Base-by-base conservation (phyloP, 768 basidiomycete species). In the Mycena amicta region DNA sequence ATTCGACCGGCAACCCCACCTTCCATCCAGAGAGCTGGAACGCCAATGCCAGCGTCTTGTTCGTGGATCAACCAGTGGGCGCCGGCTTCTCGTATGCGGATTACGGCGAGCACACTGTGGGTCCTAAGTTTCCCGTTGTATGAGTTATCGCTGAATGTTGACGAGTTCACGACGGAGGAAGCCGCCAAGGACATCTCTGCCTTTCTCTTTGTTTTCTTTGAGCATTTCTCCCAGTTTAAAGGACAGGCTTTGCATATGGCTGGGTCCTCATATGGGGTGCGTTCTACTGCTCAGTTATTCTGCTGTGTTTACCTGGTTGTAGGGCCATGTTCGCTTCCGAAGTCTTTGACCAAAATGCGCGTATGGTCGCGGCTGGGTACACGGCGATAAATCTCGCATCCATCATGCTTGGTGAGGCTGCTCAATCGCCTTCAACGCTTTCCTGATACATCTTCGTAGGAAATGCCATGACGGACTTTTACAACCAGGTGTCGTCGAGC, bases 201-300 rank as follows among this genome's bases (percentile, higher is more conserved):
- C 0, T 91, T 91, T 62, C 76, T 90, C 0, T 74, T 81, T 2
- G 83, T 91, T 53, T 90, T 90, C 72, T 90, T 90, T 49, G 87
- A 90, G 64, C 79, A 85, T 56, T 92, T 92, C 68, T 77, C 71
- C 53, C 76, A 86, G 63, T 90, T 90, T 75, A 84, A 88, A 62
- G 88, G 87, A 1, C 74, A 88, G 2, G 68, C 75, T 2, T 85
- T 88, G 70, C 86, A 88, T 58, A 79, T 88, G 76, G 75, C 83
- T 2, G 85, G 33, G 18, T 8, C 8, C 11, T 37, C 33, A 8
- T 37, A 37, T 37, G 33, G 33, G 18, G 33, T 37, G 11, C 8
- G 33, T 37, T 18, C 18, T 37, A 18, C 11, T 37, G 8, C 11
- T 37, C 33, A 37, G 18, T 8, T 8, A 37, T 8, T 37, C 33